A percentile compares a stretch with the other conserved stretches of the same genome.
Evolutionary conservation across 306 rosid genomes (phyloP).

Genomic region (Prunus mume): DNA sequence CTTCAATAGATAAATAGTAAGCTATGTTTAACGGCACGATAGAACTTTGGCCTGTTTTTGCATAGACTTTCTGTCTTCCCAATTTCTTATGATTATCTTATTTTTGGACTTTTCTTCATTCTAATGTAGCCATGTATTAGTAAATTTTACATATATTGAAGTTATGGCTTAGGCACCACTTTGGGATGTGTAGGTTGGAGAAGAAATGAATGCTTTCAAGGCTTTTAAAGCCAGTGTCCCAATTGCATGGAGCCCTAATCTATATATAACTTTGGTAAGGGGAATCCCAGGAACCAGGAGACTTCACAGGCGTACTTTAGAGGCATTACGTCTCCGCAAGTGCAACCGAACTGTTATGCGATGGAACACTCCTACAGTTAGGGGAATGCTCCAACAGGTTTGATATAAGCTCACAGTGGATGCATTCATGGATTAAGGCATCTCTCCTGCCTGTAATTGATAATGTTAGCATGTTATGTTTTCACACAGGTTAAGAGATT

Average conservation of each 20-base stretch:
- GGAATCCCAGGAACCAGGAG: conserved; percentile 95
- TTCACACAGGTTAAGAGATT: conserved; percentile 77
- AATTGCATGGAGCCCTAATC: conserved; percentile 77
- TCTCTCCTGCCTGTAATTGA: background rate
- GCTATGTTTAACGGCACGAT: background rate
- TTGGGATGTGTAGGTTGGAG: conserved; percentile 42
- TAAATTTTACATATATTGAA: background rate
- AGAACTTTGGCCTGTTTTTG: background rate
- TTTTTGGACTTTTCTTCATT: background rate
- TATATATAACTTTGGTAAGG: conserved; percentile 83
- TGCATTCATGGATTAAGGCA: conserved; percentile 12
- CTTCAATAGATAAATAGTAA: background rate
- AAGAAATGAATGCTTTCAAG: conserved; percentile 81
- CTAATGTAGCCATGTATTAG: background rate
- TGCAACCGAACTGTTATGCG: conserved; percentile 94
- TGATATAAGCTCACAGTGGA: background rate
- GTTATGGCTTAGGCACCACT: background rate
- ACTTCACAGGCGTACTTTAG: conserved; percentile 82
- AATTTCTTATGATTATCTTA: background rate
- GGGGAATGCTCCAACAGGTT: conserved; percentile 98
- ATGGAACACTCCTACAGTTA: conserved; percentile 83
- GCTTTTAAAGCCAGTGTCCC: conserved; percentile 86
- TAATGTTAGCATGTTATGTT: conserved; percentile 17
- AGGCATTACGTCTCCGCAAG: conserved; percentile 77
- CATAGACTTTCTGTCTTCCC: background rate